Conservation (phyloP, 257 asterid species). For the Salvia rosmarinus region DNA sequence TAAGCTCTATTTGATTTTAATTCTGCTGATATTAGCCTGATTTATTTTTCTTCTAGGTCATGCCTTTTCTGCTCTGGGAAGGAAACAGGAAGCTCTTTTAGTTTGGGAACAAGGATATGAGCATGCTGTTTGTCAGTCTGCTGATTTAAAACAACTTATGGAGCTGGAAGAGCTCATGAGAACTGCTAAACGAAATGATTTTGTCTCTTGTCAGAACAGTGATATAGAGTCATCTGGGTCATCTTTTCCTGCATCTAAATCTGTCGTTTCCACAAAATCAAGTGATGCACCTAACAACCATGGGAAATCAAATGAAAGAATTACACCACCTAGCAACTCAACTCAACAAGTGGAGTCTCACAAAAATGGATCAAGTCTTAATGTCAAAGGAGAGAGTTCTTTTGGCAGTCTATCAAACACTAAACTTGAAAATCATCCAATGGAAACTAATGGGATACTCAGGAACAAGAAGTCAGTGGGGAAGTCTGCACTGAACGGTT, state of each 20-base stretch:
- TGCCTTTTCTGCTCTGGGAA: conserved; percentile 89
- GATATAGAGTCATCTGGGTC: conserved; percentile 48
- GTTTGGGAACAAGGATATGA: conserved; percentile 90
- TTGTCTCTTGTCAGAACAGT: conserved; percentile 39
- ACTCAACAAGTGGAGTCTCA: conserved; percentile 45
- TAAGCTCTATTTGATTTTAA: conserved; percentile 18
- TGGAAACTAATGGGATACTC: conserved; percentile 51
- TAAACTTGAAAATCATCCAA: conserved; percentile 47
- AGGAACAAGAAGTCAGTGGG: conserved; percentile 45
- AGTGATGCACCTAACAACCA: conserved; percentile 44
- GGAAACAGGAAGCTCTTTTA: conserved; percentile 75
- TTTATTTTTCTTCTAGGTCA: conserved; percentile 56
- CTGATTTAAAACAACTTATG: conserved; percentile 82
- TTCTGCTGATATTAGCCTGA: conserved; percentile 39
- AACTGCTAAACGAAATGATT: conserved; percentile 52
- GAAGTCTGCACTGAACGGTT: conserved; percentile 48
- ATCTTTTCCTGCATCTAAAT: conserved; percentile 40
- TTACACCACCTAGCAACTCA: conserved; percentile 41
- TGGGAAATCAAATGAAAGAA: conserved; percentile 52
- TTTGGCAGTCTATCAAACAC: conserved; percentile 47
- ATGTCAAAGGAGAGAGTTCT: conserved; percentile 35
- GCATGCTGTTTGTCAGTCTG: conserved; percentile 73
- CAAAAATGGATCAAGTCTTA: conserved; percentile 45
- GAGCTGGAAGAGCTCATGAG: conserved; percentile 85
- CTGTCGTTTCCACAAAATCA: conserved; percentile 50